Base-by-base conservation (phyloP, 495 filamentous ascomycete species). In the Neurospora sp. region DNA sequence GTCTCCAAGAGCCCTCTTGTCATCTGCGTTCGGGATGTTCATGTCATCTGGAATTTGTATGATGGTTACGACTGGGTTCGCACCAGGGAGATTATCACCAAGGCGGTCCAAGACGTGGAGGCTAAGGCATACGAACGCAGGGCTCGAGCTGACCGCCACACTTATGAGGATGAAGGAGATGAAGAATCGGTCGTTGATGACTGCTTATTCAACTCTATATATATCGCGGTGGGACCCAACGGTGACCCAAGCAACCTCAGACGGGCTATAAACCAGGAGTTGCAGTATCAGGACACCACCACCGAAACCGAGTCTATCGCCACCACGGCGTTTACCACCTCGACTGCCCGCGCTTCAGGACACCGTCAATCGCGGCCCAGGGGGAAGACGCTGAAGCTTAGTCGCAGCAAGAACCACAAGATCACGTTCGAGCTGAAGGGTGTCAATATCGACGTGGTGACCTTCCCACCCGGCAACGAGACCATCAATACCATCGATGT, bases 121-220 rank as follows among this genome's bases (percentile, higher is more conserved):
- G 85, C 83, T 39, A 92, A 90, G 77, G 94, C 92, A 17, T 88
- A 90, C 24, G 93, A 98, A 77, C 88, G 91, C 36, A 86, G 89
- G 48, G 83, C 85, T 31, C 85, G 86, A 72, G 76, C 78, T 19
- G 81, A 84, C 9, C 80, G 82, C 17, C 77, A 79, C 10, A 87
- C 86, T 17, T 82, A 84, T n/a, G 86, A 89, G 31, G 87, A 88
- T 0, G 83, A 88, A 39, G 90, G 93, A 10, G 94, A 97, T 31
- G 89, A 93, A 48, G 93, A 94, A 77, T 91, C 91, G 2, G 90
- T 95, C 19, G 96, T 98, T 80, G 94, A 91, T 1, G 96, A 98
- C 79, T 96, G 94, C 78, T 86, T 99, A 28, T 99, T 99, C 88
- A 98, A 98, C 77, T 98, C 96, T 0, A 97, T 99, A 69, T 99